Evolutionary conservation across 2,329 filamentous ascomycete species (phyloP), one percentile per base, ranked within the genome.

Genomic region (Nemania sp.): DNA sequence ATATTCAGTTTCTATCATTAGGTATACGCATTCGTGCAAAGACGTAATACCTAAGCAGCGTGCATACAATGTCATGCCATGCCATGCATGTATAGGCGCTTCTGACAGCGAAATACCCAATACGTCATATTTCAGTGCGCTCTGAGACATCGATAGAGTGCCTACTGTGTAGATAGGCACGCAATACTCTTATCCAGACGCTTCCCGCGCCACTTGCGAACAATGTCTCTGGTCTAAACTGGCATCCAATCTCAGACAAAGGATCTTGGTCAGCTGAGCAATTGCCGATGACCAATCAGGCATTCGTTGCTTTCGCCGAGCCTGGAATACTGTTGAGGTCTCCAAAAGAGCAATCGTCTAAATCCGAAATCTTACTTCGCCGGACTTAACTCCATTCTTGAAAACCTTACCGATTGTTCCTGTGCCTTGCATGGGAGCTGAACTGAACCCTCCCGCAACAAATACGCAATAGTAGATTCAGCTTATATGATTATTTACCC

Each of bases 341-440:
- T 41, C 45, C 24, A 49, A 49, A 11, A 24, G 45, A 2, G 13
- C 3, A 49, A 49, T 49, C 20, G 15, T 45, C 45, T 10, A 49
- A 49, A 49, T 49, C 45, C 4, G 10, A 49, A 18, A 24, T 24
- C 45, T 20, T 22, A 49, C 20, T 20, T 49, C 3, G 10, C 22
- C 45, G 45, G 45, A 49, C 5, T 24, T 24, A 49, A 49, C 8
- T 5, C 20, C 52, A 54, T 7, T 22, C 24, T 5, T 24, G n/a
- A 22, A 52, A 61, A 24, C 47, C 57, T 52, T 52, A 47, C 29
- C n/a, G 55, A 41, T 22, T 49, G 38, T 43, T 27, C 43, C 26
- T 18, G 58, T 62, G 53, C 58, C 58, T 62, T 62, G 58, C 58
- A 62, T 24, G n/a, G 24, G 18, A 45, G 49, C 52, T 54, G 52